Base-by-base conservation (phyloP, 345 rosid genomes). In the Boechera retrofracta region DNA sequence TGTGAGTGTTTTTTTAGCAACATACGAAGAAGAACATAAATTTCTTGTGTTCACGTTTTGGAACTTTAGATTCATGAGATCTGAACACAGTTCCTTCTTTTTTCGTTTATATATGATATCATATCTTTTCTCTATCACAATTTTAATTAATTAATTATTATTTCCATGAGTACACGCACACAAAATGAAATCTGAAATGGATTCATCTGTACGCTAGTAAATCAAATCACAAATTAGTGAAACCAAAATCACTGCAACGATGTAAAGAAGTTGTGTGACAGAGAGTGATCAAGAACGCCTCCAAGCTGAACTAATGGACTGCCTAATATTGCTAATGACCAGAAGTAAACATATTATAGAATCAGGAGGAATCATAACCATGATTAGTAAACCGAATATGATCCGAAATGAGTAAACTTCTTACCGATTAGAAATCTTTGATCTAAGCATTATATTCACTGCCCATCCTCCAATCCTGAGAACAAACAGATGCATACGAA, bases 221-320 rank as follows among this genome's bases (percentile, higher is more conserved):
- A 5, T n/a, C 18, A 42, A 64, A 26, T 41, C 6, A 13, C 38
- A 44, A 24, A 64, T 16, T 58, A 16, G 13, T 35, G 28, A 58
- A 35, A 62, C n/a, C 10, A 62, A 39, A 62, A 62, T 6, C 10
- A 24, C 10, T 57, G 86, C 85, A 39, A 82, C 89, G 5, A 89
- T 84, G 81, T 85, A 33, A 35, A 35, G 38, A 35, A 35, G 38
- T 6, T 89, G 91, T 12, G 90, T 83, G 6, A 61, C 5, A 10
- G 87, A 15, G 90, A 78, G 16, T 91, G 74, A 88, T 87, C 55
- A 84, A 5, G 64, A 89, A 89, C 16, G 97, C 97, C 81, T 89
- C 94, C 97, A 91, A 85, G 28, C 31, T 28, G 45, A 61, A 21
- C 48, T 33, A 42, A 31, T 55, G 35, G 9, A 11, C n/a, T 5